Conservation (phyloP, 1,139 yeast genomes). For the Kodamaea sp. region DNA sequence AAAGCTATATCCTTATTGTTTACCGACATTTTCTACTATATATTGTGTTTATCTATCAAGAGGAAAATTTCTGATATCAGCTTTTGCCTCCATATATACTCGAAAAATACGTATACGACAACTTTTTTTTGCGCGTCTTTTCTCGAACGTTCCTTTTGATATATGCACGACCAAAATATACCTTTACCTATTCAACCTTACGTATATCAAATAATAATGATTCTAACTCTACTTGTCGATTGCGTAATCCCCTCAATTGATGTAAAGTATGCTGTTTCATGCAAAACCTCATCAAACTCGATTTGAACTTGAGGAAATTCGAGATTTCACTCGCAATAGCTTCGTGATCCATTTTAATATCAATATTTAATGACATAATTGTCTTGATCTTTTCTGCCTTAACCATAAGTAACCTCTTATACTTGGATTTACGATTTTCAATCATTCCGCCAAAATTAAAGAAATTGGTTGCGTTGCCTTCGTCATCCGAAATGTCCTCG, state of each 20-base stretch:
- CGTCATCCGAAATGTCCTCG: constrained; percentile 11
- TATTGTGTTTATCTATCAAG: background rate
- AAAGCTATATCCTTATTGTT: constrained; percentile 67
- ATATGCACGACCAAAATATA: background rate
- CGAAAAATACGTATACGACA: no score
- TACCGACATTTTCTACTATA: constrained; percentile 21
- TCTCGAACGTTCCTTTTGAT: constrained; percentile 1
- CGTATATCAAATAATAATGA: constrained; percentile 1
- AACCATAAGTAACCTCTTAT: constrained; percentile 26
- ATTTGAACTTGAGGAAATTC: constrained; percentile 50
- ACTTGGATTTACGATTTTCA: constrained; percentile 34
- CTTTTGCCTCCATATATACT: no score
- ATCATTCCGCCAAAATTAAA: constrained; percentile 33
- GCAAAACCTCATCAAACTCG: constrained; percentile 35
- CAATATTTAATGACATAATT: constrained; percentile 33
- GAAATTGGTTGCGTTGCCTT: constrained; percentile 16
- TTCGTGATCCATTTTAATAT: constrained; percentile 52
- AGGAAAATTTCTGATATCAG: no score
- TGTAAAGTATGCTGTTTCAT: constrained; percentile 29
- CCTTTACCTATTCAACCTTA: background rate
- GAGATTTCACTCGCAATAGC: constrained; percentile 60
- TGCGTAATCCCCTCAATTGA: constrained; percentile 9
- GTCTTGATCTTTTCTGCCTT: constrained; percentile 35
- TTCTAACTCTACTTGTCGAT: constrained; percentile 2
- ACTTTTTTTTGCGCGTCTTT: background rate